phyloP scores from a whole-genome alignment of 1,284 basidiomycete genomes.

The Ganoderma resinaceum region DNA sequence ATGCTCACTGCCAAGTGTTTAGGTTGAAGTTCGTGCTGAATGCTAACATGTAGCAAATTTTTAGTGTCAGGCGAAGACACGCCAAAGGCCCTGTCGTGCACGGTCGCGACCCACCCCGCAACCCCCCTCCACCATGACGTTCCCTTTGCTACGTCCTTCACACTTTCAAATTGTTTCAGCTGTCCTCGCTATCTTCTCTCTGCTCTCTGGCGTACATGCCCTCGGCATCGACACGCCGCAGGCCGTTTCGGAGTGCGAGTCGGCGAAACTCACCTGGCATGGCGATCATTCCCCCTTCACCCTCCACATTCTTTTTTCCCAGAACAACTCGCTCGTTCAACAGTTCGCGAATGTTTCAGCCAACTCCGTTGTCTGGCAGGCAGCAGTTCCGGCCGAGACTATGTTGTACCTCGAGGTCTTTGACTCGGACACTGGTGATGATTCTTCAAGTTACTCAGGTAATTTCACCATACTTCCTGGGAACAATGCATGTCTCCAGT shows the following conservation, averaged over 20 bases:
- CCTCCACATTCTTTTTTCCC: neutral
- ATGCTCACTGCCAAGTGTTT: neutral
- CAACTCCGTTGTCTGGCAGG: neutral
- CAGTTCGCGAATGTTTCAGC: neutral
- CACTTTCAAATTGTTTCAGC: neutral
- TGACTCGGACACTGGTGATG: neutral
- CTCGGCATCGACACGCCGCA: neutral
- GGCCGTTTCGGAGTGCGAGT: neutral
- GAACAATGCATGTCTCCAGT: neutral
- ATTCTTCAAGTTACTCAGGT: neutral
- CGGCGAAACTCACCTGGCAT: neutral
- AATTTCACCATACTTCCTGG: neutral
- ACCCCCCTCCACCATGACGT: neutral
- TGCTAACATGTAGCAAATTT: neutral
- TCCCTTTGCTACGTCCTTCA: neutral
- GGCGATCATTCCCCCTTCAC: neutral
- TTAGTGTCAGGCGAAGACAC: neutral
- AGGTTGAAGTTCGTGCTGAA: neutral
- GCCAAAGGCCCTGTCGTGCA: neutral
- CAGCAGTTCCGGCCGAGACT: neutral
- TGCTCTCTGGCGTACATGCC: neutral
- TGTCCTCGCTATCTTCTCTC: neutral
- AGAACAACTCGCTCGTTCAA: neutral
- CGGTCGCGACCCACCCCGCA: neutral
- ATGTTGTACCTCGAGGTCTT: neutral